Percentiles rank a stretch among this genome's conserved stretches.
These are phyloP conservation scores for Imleria badia DNA, from an alignment of 768 basidiomycete genomes.

Conservation along the genomic window DNA sequence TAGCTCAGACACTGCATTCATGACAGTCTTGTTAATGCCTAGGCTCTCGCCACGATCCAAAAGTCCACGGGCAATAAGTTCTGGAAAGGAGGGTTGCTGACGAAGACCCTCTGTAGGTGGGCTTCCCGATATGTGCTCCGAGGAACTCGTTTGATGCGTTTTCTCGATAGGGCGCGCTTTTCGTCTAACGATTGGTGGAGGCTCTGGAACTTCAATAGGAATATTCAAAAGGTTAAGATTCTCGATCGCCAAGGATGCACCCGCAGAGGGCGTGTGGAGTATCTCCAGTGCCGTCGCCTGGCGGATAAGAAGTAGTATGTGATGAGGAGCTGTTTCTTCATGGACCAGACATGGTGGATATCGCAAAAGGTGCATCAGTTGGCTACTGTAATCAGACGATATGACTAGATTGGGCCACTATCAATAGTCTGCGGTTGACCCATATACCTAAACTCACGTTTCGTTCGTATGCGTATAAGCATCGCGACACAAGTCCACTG, in stretches of 20 bases:
- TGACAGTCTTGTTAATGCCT: constrained; percentile 81
- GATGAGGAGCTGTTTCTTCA: constrained; percentile 46
- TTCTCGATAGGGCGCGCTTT: constrained; percentile 34
- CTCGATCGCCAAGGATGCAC: constrained; percentile 76
- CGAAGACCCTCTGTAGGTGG: constrained; percentile 35
- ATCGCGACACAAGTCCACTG: constrained; percentile 92
- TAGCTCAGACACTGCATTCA: constrained; percentile 77
- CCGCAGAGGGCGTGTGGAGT: constrained; percentile 70
- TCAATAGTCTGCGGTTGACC: constrained; percentile 8
- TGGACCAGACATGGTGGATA: constrained; percentile 58
- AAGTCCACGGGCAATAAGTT: constrained; percentile 69
- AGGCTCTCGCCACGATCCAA: constrained; percentile 75
- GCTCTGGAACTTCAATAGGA: constrained; percentile 60
- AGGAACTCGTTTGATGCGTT: constrained; percentile 26
- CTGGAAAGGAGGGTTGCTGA: constrained; percentile 53
- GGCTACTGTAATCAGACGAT: constrained; percentile 80
- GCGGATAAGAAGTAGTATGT: constrained; percentile 67
- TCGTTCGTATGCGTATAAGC: constrained; percentile 91
- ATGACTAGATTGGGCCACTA: constrained; percentile 55
- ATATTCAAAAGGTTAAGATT: constrained; percentile 79
- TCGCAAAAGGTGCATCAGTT: constrained; percentile 81
- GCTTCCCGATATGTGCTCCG: constrained; percentile 18
- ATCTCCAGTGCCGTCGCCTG: constrained; percentile 82
- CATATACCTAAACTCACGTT: constrained; percentile 52
- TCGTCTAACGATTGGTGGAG: constrained; percentile 38